Evolutionary conservation across 257 asterid genomes (phyloP), one percentile per base, ranked within the genome.

Genomic region (Sherardia arvensis): DNA sequence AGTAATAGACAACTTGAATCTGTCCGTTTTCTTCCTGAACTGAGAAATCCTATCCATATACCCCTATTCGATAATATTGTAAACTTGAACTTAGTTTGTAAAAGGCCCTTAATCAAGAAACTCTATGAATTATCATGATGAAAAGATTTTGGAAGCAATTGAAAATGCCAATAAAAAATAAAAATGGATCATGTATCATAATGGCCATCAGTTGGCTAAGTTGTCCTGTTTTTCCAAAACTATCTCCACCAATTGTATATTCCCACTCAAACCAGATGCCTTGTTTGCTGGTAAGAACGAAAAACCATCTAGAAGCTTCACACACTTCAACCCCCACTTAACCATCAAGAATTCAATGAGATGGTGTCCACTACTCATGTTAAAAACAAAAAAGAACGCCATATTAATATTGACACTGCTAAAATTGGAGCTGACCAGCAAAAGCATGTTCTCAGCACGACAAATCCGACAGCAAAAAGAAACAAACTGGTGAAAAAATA

Each of bases 201-300:
- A 56, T n/a, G 21, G 28, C 33, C 20, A 18, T 18, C 66, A 28
- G 36, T 59, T 3, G 7, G 59, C 33, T 36, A 62, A 61, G 53
- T 66, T 61, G 48, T 20, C 48, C 40, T 21, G 34, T 29, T 34
- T 62, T 66, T 76, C 83, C 77, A 85, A 76, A 74, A 73, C 77
- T 74, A 91, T 91, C 86, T 91, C 96, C 21, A 78, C 97, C 74
- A 92, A 76, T 63, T 89, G 99, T 76, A 92, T 89, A 75, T 84
- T 84, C 62, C 96, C 99, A 65, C 90, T 78, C 77, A 92, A 69
- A 38, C 80, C 85, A 5, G 85, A 79, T 60, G 92, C 88, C 81
- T 90, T 90, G 68, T 76, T 74, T 40, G 82, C 62, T 4, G 97
- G 96, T 78, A 92, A 70, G 80, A 87, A 77, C 25, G 95, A 81